phyloP scores from a whole-genome alignment of 441 rosid genomes.

The Eutrema salsugineum region DNA sequence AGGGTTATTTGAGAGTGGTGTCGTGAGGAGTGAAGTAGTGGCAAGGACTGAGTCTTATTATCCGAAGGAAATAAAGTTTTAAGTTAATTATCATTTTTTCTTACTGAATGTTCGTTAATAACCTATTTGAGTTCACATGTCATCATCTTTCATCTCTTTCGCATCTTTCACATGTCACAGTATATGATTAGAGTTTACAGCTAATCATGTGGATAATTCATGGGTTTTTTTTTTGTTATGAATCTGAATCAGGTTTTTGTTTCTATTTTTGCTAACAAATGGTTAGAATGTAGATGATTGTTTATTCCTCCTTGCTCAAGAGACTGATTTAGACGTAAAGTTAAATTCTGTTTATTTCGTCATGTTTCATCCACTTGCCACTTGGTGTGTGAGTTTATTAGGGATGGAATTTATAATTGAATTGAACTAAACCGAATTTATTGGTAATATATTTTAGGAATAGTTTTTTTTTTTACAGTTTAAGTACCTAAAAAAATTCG shows the following conservation, averaged over 20 bases:
- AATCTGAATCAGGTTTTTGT: background rate
- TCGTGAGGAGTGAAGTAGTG: background rate
- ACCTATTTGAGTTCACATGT: too few species aligned
- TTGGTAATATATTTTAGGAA: too few species aligned
- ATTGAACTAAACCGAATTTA: too few species aligned
- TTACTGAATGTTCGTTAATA: too few species aligned
- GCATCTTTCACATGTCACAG: background rate
- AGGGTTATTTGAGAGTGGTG: constrained; percentile 5
- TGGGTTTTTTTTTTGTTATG: background rate
- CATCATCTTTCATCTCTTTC: background rate
- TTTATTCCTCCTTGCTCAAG: background rate
- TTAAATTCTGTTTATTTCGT: background rate
- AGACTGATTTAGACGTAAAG: background rate
- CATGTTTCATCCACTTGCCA: too few species aligned
- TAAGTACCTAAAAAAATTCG: too few species aligned
- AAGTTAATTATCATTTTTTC: too few species aligned
- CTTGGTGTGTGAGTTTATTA: too few species aligned
- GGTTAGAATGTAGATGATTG: background rate
- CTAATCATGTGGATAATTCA: constrained; percentile 11
- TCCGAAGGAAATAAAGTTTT: background rate
- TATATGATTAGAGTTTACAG: constrained; percentile 9
- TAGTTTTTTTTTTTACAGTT: too few species aligned
- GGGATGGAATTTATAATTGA: too few species aligned
- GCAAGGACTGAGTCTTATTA: constrained; percentile 13
- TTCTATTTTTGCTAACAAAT: background rate